Evolutionary conservation across 768 basidiomycete species (phyloP).

Genomic region (Kwoniella sp.): DNA sequence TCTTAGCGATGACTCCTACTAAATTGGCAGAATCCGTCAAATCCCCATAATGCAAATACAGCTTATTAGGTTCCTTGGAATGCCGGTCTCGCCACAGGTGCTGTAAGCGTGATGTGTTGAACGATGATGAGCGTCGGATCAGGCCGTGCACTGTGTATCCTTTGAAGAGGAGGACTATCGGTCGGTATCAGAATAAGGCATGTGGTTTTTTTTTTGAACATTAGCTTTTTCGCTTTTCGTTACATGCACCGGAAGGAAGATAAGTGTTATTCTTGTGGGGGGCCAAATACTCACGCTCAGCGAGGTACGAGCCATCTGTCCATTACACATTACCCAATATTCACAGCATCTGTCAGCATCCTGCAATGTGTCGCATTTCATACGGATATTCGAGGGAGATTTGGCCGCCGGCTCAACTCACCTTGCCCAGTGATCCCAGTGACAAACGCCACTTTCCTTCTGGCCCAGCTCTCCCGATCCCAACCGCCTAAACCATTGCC

Average conservation of each 20-base stretch:
- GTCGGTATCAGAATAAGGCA: neutral
- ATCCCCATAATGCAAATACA: constrained; percentile 77
- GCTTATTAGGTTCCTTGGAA: constrained; percentile 60
- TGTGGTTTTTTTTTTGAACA: neutral
- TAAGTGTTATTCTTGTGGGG: too few relatives aligned
- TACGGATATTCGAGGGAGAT: too few relatives aligned
- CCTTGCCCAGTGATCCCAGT: constrained; percentile 32
- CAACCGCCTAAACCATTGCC: constrained; percentile 12
- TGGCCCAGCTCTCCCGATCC: constrained; percentile 16
- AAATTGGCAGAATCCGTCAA: constrained; percentile 95
- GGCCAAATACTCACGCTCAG: constrained; percentile 14
- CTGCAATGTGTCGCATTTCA: too few relatives aligned
- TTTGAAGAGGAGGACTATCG: constrained; percentile 68
- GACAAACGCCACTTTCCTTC: constrained; percentile 24
- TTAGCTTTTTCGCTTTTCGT: constrained; percentile 1
- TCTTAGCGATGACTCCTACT: constrained; percentile 91
- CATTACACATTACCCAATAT: too few relatives aligned
- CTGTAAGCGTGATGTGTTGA: constrained; percentile 94
- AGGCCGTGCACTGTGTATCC: constrained; percentile 93
- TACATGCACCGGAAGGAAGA: too few relatives aligned
- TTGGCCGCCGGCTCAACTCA: too few relatives aligned
- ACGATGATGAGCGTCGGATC: constrained; percentile 94
- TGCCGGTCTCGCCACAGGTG: constrained; percentile 92
- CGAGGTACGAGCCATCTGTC: constrained; percentile 20
- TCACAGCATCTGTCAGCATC: too few relatives aligned